These are phyloP conservation scores for Clavispora asparagi DNA, from an alignment of 805 yeast genomes.

Conservation along the genomic window DNA sequence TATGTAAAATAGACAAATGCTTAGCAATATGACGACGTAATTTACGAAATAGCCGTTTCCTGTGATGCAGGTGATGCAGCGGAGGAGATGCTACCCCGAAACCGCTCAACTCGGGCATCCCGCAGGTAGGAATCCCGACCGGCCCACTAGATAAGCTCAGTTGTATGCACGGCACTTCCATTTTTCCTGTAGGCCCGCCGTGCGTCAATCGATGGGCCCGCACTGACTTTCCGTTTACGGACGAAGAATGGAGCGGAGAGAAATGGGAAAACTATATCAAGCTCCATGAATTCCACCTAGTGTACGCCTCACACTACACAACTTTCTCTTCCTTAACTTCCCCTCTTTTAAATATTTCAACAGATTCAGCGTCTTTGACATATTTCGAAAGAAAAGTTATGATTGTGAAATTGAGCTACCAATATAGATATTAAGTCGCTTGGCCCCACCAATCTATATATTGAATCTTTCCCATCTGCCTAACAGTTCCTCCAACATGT, in stretches of 20 bases:
- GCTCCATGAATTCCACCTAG: background rate
- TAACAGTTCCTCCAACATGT: background rate
- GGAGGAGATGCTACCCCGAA: background rate
- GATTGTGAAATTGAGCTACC: slow-evolving; percentile 19
- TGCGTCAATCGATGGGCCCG: background rate
- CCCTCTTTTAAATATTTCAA: background rate
- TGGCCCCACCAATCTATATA: background rate
- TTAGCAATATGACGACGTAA: background rate
- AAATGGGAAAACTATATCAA: background rate
- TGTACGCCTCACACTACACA: background rate
- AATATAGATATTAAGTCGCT: slow-evolving; percentile 7
- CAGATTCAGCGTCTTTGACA: slow-evolving; percentile 2
- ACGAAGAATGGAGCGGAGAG: background rate
- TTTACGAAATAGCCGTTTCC: background rate
- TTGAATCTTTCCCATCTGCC: background rate
- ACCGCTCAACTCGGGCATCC: background rate
- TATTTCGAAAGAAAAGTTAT: slow-evolving; percentile 10
- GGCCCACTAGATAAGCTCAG: background rate
- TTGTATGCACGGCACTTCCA: background rate
- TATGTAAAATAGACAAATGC: background rate
- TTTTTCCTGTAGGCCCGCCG: background rate
- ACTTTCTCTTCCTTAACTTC: background rate
- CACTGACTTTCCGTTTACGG: background rate
- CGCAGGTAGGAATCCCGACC: background rate
- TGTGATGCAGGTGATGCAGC: background rate